A percentile compares a stretch with the other conserved stretches of the same genome.
These are phyloP conservation scores for Tetradesmus obliquus DNA, from an alignment of 139 green algal species.

Conservation along the genomic window DNA sequence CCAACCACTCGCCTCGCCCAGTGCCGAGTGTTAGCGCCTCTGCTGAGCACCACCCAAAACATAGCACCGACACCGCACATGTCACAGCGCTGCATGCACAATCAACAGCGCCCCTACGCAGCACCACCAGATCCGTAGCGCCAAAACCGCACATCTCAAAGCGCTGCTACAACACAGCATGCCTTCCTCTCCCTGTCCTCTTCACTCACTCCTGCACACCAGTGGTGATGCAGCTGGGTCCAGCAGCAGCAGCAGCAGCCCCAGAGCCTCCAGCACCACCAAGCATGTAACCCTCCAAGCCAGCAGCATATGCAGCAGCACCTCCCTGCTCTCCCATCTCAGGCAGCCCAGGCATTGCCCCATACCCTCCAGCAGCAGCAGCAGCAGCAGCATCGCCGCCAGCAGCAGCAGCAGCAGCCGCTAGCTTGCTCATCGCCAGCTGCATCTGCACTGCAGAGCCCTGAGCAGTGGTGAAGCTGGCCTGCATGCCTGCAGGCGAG, in stretches of 20 bases:
- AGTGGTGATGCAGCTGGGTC: constrained; percentile 28
- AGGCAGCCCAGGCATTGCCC: background rate
- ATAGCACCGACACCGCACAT: no score
- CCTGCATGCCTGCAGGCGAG: background rate
- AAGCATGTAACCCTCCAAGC: background rate
- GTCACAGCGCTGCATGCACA: no score
- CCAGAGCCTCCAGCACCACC: constrained; percentile 2
- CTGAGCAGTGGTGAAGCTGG: background rate
- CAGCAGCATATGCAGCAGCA: background rate
- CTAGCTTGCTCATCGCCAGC: background rate
- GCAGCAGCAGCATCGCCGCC: no score
- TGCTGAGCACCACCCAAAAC: no score
- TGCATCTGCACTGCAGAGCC: background rate
- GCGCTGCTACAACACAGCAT: background rate
- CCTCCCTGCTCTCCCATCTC: background rate
- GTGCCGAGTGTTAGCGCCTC: no score
- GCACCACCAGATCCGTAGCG: no score
- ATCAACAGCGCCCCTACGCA: no score
- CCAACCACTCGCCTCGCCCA: no score
- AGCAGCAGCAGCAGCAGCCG: constrained; percentile 11
- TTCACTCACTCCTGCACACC: constrained; percentile 9
- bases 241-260: background rate
- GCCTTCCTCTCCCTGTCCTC: background rate
- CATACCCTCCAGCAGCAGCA: background rate
- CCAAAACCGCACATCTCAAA: no score